These are phyloP conservation scores for Fulvia fulva DNA, from an alignment of 2,329 filamentous ascomycete species.

Conservation along the genomic window DNA sequence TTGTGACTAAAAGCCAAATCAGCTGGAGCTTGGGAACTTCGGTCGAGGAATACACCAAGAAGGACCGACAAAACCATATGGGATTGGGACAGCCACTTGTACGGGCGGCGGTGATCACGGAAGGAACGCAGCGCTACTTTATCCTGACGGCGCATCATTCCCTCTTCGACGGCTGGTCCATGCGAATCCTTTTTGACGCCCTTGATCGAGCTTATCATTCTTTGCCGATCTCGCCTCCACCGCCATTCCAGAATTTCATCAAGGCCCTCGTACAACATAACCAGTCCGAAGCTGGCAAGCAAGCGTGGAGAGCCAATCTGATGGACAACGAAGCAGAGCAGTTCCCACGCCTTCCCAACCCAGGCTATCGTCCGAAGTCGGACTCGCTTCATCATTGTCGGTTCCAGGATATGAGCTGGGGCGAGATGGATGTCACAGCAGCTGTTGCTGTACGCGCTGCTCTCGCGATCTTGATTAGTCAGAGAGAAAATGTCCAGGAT, in stretches of 20 bases:
- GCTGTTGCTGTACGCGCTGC: slow-evolving; percentile 9
- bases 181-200: slow-evolving; percentile 34
- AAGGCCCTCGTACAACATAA: slow-evolving; percentile 30
- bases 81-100: slow-evolving; percentile 36
- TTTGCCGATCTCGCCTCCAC: background rate
- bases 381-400: slow-evolving; percentile 26
- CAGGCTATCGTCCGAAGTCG: slow-evolving; percentile 21
- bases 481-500: slow-evolving; percentile 5
- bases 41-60: slow-evolving; percentile 33
- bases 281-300: background rate
- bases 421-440: slow-evolving; percentile 8
- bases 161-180: slow-evolving; percentile 40
- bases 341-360: slow-evolving; percentile 33
- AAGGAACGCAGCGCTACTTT: slow-evolving; percentile 8
- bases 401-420: slow-evolving; percentile 9
- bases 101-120: slow-evolving; percentile 30
- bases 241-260: slow-evolving; percentile 31
- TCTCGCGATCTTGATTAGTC: slow-evolving; percentile 8
- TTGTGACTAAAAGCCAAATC: slow-evolving; percentile 29
- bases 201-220: slow-evolving; percentile 16
- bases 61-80: slow-evolving; percentile 35
- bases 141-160: slow-evolving; percentile 34
- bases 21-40: slow-evolving; percentile 30
- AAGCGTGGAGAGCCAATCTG: slow-evolving; percentile 34
- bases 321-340: slow-evolving; percentile 31